A percentile compares a stretch with the other conserved stretches of the same genome.
These are phyloP conservation scores for Mortierella alpina DNA, from an alignment of 192 early-diverging fungal species.

Conservation along the genomic window DNA sequence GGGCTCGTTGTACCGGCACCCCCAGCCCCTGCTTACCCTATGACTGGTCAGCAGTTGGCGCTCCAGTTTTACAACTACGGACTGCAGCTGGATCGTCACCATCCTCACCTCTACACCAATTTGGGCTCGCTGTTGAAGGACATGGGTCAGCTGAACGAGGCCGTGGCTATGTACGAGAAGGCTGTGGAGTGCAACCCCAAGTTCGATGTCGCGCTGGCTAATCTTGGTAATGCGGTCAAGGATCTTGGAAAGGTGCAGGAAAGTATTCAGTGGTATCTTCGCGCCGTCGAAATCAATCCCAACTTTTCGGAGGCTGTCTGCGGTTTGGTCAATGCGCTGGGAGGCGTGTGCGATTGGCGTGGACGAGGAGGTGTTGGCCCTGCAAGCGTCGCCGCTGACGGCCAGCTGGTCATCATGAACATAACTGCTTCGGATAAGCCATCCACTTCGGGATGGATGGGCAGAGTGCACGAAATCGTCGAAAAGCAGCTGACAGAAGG, in stretches of 20 bases:
- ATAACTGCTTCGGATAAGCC: constrained; percentile 18
- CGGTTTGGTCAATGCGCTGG: constrained; percentile 87
- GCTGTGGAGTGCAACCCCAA: constrained; percentile 87
- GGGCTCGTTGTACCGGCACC: constrained; percentile 44
- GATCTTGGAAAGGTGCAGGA: constrained; percentile 93
- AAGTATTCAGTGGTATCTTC: constrained; percentile 84
- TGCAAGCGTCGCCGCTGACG: constrained; percentile 50
- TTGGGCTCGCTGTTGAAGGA: constrained; percentile 92
- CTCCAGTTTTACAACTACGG: constrained; percentile 91
- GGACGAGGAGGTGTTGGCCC: constrained; percentile 75
- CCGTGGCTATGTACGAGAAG: constrained; percentile 88
- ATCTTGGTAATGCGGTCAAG: constrained; percentile 93
- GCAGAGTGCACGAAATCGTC: constrained; percentile 80
- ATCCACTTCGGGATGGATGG: constrained; percentile 72
- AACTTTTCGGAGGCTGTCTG: constrained; percentile 94
- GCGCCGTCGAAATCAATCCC: constrained; percentile 86
- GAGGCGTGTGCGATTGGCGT: constrained; percentile 92
- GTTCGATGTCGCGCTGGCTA: constrained; percentile 93
- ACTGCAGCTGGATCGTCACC: constrained; percentile 79
- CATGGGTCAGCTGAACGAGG: constrained; percentile 85
- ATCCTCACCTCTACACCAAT: constrained; percentile 95
- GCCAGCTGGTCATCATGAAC: constrained; percentile 37
- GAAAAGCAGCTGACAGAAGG: constrained; percentile 80
- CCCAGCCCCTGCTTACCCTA: constrained; percentile 25
- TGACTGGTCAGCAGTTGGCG: constrained; percentile 81